Base-by-base conservation (phyloP, 2,329 filamentous ascomycete species). In the Periconia sp. region DNA sequence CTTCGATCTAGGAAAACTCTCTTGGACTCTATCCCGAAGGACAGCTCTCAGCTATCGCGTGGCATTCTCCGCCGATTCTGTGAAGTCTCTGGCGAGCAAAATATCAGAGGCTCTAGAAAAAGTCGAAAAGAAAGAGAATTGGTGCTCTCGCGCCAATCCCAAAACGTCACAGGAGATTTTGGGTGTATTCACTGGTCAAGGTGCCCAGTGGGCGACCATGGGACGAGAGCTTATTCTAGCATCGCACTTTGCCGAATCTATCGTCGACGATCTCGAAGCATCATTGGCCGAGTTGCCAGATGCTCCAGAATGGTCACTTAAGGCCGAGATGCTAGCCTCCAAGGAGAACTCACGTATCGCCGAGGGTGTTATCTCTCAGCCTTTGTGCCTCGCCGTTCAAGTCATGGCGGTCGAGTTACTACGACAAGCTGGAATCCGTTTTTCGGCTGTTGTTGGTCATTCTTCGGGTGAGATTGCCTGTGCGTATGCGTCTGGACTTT, bases 101-200 rank as follows among this genome's bases (percentile, higher is more conserved):
- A n/a, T n/a, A n/a, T n/a, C n/a, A n/a, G n/a, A n/a, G n/a, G n/a
- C n/a, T n/a, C n/a, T n/a, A n/a, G n/a, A n/a, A n/a, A n/a, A n/a
- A n/a, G n/a, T n/a, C 23, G 23, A 5, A 8, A 8, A 5, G 23
- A 8, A 27, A 27, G 23, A 27, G 23, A 27, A 8, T 27, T 27
- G 23, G 23, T 27, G 23, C 33, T 40, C 35, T 57, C 54, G 5
- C 31, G 52, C 14, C 37, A n/a, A n/a, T n/a, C n/a, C n/a, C n/a
- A n/a, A n/a, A n/a, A n/a, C n/a, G n/a, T n/a, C n/a, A n/a, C n/a
- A n/a, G n/a, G n/a, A n/a, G n/a, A n/a, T 75, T 13, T 61, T 61
- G 3, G 75, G 74, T 7, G 65, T 78, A 1, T 77, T 78, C 56
- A 76, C 75, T 0, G 76, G 76, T 2, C 76, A 78, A 49, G 76